Percentiles rank a stretch among this genome's conserved stretches.
Conservation (phyloP, 768 basidiomycete genomes). For the Lyophyllum semitale region DNA sequence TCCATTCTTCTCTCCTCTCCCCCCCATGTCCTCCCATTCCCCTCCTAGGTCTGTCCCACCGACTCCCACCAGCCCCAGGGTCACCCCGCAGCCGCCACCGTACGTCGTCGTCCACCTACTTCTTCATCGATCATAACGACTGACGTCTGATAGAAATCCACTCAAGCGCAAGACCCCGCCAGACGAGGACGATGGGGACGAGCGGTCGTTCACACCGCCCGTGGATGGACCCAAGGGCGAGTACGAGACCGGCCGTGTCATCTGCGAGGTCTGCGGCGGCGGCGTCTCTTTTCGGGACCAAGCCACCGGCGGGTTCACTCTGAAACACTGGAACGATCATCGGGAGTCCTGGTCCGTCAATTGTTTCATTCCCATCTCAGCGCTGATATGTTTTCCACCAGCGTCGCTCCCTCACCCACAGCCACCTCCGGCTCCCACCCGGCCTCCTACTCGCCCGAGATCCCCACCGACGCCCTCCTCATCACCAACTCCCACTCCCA, state of each 20-base stretch:
- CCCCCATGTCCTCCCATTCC: not conserved
- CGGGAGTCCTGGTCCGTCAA: constrained; percentile 47
- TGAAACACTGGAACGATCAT: constrained; percentile 73
- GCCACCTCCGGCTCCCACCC: constrained; percentile 19
- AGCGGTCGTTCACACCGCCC: constrained; percentile 13
- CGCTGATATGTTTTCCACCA: not conserved
- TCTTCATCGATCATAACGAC: not conserved
- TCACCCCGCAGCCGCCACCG: not conserved
- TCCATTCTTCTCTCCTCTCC: not conserved
- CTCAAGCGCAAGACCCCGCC: constrained; percentile 29
- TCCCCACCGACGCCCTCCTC: constrained; percentile 19
- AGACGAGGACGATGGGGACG: constrained; percentile 10
- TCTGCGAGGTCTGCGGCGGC: constrained; percentile 64
- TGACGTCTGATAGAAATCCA: constrained; percentile 7
- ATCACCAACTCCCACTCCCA: not conserved
- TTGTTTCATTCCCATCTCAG: not conserved
- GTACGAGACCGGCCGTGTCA: constrained; percentile 66
- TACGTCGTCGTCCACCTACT: not conserved
- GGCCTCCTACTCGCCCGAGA: constrained; percentile 40
- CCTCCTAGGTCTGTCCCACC: not conserved
- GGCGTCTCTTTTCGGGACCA: constrained; percentile 71
- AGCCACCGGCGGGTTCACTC: constrained; percentile 59
- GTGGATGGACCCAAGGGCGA: constrained; percentile 35
- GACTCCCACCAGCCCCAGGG: not conserved
- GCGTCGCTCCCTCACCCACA: not conserved